Conservation (phyloP, 805 yeast species). For the Scheffersomyces stipitis region DNA sequence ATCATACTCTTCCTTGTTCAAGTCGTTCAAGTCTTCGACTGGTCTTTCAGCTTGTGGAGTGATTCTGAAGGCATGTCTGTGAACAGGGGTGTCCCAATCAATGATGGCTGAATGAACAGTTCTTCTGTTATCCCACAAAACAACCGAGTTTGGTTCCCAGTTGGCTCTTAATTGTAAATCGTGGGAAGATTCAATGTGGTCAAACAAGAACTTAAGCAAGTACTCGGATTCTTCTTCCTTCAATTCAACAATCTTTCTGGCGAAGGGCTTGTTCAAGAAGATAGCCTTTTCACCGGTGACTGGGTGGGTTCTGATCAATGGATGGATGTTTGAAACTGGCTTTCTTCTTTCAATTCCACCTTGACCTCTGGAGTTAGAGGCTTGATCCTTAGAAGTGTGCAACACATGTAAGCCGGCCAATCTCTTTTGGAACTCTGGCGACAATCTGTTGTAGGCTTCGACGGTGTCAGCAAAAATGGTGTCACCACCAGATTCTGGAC, state of each 20-base stretch:
- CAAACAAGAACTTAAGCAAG: constrained; percentile 30
- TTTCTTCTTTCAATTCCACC: constrained; percentile 36
- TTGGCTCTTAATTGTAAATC: constrained; percentile 37
- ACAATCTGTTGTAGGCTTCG: constrained; percentile 37
- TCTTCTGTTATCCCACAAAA: constrained; percentile 36
- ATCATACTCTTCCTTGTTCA: constrained; percentile 36
- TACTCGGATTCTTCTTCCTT: constrained; percentile 34
- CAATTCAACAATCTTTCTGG: constrained; percentile 34
- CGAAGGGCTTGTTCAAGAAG: constrained; percentile 33
- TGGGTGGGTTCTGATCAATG: constrained; percentile 35
- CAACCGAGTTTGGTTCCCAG: constrained; percentile 39
- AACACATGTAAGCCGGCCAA: constrained; percentile 33
- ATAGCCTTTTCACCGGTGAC: constrained; percentile 31
- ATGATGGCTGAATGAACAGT: constrained; percentile 35
- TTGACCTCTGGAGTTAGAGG: constrained; percentile 21
- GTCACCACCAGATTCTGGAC: constrained; percentile 41
- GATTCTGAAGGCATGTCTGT: constrained; percentile 36
- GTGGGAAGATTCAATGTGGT: constrained; percentile 32
- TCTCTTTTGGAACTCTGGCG: constrained; percentile 33
- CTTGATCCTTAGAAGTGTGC: constrained; percentile 36
- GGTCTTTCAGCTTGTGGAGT: constrained; percentile 42
- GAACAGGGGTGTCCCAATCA: constrained; percentile 36
- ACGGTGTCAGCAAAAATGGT: constrained; percentile 37
- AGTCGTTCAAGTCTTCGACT: constrained; percentile 35
- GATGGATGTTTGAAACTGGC: constrained; percentile 35